These are phyloP conservation scores for Trichoderma virens DNA, from an alignment of 495 filamentous ascomycete species.

Conservation along the genomic window DNA sequence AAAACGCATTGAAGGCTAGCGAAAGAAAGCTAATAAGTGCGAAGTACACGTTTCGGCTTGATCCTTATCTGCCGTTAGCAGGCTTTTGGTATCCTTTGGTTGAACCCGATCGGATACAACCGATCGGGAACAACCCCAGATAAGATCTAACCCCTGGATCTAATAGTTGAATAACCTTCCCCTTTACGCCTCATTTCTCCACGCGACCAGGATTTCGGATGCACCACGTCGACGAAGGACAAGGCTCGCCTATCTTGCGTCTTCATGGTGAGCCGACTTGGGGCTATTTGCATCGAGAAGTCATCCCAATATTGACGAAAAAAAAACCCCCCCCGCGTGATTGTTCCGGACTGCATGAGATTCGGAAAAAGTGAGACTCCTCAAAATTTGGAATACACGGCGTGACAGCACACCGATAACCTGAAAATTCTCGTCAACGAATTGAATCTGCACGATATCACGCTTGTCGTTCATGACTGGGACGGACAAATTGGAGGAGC, in stretches of 20 bases:
- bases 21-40: too few species aligned
- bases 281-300: background rate
- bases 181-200: background rate
- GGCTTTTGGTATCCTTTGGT: too few species aligned
- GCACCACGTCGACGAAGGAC: background rate
- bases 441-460: background rate
- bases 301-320: background rate
- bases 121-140: too few species aligned
- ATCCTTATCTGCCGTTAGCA: too few species aligned
- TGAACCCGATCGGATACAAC: too few species aligned
- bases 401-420: background rate
- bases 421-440: background rate
- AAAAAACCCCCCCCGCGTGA: background rate
- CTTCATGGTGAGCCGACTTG: background rate
- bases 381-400: background rate
- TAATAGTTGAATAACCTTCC: too few species aligned
- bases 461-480: background rate
- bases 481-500: background rate
- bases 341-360: background rate
- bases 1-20: too few species aligned
- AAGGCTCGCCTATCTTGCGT: background rate
- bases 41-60: too few species aligned
- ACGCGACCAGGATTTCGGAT: background rate
- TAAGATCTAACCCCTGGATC: too few species aligned
- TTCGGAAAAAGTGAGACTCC: background rate